These are phyloP conservation scores for Akebia trifoliata DNA, from an alignment of 164 flowering plant genomes.

Conservation along the genomic window DNA sequence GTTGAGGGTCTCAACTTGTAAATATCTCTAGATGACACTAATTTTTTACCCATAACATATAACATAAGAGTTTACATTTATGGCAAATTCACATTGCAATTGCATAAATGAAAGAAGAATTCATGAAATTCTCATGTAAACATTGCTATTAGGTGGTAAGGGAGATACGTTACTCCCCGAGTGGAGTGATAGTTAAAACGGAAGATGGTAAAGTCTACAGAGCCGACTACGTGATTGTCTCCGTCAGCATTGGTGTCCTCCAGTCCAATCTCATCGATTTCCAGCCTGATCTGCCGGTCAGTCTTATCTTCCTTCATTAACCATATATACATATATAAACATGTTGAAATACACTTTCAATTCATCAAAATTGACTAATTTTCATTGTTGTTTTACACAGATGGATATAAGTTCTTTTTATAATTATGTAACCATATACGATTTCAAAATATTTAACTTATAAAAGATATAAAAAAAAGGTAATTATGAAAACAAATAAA, in stretches of 20 bases:
- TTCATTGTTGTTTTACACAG: neutral
- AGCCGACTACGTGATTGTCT: constrained; percentile 27
- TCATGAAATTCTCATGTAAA: neutral
- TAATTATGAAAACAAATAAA: no score
- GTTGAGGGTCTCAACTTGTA: no score
- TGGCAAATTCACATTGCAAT: neutral
- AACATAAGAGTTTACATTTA: neutral
- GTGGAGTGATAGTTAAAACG: constrained; percentile 28
- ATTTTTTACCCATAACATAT: no score
- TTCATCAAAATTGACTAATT: neutral
- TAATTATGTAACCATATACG: no score
- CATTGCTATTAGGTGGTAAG: constrained; percentile 25
- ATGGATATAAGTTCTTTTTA: neutral
- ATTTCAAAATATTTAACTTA: no score
- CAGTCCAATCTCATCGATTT: constrained; percentile 37
- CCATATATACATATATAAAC: no score
- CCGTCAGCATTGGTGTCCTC: constrained; percentile 40
- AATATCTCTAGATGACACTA: no score
- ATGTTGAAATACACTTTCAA: neutral
- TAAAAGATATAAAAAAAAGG: no score
- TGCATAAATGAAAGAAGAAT: neutral
- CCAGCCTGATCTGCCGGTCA: constrained; percentile 31
- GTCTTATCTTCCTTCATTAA: neutral
- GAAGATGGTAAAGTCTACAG: constrained; percentile 34
- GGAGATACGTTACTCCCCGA: constrained; percentile 19